Conservation (phyloP, 148 eudicot species). For the Vaccinium darrowii region DNA sequence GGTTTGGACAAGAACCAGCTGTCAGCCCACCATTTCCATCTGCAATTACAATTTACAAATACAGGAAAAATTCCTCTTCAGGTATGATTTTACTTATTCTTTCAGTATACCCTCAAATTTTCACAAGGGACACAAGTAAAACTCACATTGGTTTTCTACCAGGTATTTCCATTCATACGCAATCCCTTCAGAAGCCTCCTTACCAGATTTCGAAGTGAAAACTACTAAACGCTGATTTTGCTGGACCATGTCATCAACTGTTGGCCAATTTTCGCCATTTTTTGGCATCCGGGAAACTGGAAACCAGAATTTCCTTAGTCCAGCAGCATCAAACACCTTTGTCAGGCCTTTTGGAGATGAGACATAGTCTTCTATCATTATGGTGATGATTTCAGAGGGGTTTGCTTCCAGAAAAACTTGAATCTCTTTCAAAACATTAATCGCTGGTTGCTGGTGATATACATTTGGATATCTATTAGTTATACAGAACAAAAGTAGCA, state of each 20-base stretch:
- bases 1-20: conserved; percentile 69
- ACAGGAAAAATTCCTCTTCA: neutral
- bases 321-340: conserved; percentile 77
- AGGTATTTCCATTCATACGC: conserved; percentile 91
- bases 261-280: conserved; percentile 88
- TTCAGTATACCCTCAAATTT: neutral
- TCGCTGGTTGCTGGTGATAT: conserved; percentile 71
- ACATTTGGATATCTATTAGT: conserved; percentile 5
- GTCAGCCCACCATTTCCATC: conserved; percentile 81
- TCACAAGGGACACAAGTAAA: neutral
- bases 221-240: conserved; percentile 80
- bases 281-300: conserved; percentile 88
- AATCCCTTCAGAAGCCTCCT: conserved; percentile 88
- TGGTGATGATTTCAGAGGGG: conserved; percentile 77
- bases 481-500: neutral
- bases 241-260: conserved; percentile 74
- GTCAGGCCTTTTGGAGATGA: conserved; percentile 78
- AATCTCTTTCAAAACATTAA: conserved; percentile 73
- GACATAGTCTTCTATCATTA: conserved; percentile 91
- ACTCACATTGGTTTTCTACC: conserved; percentile 95
- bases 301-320: conserved; percentile 83
- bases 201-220: conserved; percentile 76
- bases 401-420: conserved; percentile 61
- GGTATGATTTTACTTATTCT: neutral
- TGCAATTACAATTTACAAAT: conserved; percentile 30